Percentiles rank a stretch among this genome's conserved stretches.
These are phyloP conservation scores for Pichia deserticola DNA, from an alignment of 805 yeast genomes.

Conservation along the genomic window DNA sequence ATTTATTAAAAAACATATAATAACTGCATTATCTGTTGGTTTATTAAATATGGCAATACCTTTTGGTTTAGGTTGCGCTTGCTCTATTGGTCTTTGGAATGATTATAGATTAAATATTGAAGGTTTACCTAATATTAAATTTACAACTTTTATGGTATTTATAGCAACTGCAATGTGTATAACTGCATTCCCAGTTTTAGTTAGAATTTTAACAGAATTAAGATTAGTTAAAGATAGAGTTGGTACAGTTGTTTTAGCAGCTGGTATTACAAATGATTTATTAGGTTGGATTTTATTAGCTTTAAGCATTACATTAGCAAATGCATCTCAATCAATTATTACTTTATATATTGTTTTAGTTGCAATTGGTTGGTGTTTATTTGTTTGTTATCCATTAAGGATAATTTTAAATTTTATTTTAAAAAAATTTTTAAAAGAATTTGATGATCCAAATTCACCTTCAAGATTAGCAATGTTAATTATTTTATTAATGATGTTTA, in stretches of 20 bases:
- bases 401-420: slow-evolving; percentile 39
- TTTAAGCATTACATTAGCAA: slow-evolving; percentile 67
- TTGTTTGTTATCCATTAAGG: slow-evolving; percentile 52
- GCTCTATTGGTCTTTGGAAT: slow-evolving; percentile 60
- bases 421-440: slow-evolving; percentile 31
- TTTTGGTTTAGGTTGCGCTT: slow-evolving; percentile 69
- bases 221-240: slow-evolving; percentile 65
- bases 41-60: slow-evolving; percentile 69
- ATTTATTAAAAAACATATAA: slow-evolving; percentile 53
- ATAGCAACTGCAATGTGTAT: slow-evolving; percentile 79
- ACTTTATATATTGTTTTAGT: slow-evolving; percentile 64
- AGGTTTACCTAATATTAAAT: slow-evolving; percentile 35
- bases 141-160: slow-evolving; percentile 72
- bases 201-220: slow-evolving; percentile 68
- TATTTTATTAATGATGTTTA: slow-evolving; percentile 48
- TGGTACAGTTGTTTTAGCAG: slow-evolving; percentile 67
- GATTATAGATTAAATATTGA: slow-evolving; percentile 37
- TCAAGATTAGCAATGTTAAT: slow-evolving; percentile 53
- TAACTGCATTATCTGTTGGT: slow-evolving; percentile 63
- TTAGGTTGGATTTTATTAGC: slow-evolving; percentile 79
- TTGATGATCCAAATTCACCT: slow-evolving; percentile 51
- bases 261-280: slow-evolving; percentile 75
- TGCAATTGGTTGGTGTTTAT: slow-evolving; percentile 61
- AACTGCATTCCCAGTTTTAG: slow-evolving; percentile 81
- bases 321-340: slow-evolving; percentile 58